Base-by-base conservation (phyloP, 148 eudicot species). In the Nyssa sinensis region DNA sequence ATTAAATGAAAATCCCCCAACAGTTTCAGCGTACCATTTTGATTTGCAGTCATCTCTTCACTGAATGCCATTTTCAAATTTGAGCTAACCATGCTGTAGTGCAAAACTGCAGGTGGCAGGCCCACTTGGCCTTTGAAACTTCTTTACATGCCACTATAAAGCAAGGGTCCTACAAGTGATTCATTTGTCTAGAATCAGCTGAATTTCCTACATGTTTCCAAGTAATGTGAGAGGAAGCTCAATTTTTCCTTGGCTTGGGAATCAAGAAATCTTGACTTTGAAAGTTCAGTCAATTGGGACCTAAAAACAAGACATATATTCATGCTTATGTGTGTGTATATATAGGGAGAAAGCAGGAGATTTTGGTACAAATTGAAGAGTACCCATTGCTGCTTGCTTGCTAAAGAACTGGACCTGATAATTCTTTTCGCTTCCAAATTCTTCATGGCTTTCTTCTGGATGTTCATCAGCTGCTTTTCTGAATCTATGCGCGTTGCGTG, bases 361-460 rank as follows among this genome's bases (percentile, higher is more conserved):
- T 23, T 21, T 21, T 55, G 14, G 24, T 55, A 55, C 24, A 55
- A 2, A 55, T n/a, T n/a, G 59, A 55, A 55, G 59, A 55, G 24
- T n/a, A n/a, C n/a, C 8, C 75, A 62, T 63, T 55, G 5, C 59
- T 55, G 21, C 3, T 1, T 55, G 23, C 34, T 13, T 12, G 4
- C 37, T 29, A 29, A 1, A 31, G 39, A 30, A 27, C 23, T 55
- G 5, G 5, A 55, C 59, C 24, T 55, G 3, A 55, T 17, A 55
- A 13, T 9, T 49, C 14, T 14, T 4, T 55, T 4, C 4, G 44
- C 0, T 55, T 55, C 35, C 2, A 31, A 14, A 16, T 12, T 30
- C 10, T 30, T 31, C 66, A 63, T 31, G 66, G 32, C 66, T 63
- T 63, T 63, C n/a, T 63, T 63, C 23, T 31, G 37, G 37, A 63